Percentiles rank a stretch among this genome's conserved stretches.
Evolutionary conservation across 441 rosid species (phyloP).

Genomic region (Heliophila coronopifolia): DNA sequence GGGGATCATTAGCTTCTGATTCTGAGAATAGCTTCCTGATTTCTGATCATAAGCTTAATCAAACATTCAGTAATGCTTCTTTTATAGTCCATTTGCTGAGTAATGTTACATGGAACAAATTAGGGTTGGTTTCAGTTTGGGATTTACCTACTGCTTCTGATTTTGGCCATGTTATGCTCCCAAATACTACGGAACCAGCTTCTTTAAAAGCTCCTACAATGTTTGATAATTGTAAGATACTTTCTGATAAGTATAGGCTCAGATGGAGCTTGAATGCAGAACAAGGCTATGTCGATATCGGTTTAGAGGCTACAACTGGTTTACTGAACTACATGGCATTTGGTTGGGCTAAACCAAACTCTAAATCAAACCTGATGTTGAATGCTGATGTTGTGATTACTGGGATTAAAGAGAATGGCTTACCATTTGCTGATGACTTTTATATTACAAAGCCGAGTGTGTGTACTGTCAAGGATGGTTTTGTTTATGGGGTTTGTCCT

Average conservation of each 20-base stretch:
- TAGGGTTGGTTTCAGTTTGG: constrained; percentile 66
- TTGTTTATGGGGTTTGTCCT: constrained; percentile 79
- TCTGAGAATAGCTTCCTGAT: constrained; percentile 58
- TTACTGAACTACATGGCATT: constrained; percentile 76
- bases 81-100: constrained; percentile 45
- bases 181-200: constrained; percentile 35
- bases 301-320: constrained; percentile 65
- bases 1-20: constrained; percentile 53
- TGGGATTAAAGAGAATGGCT: constrained; percentile 63
- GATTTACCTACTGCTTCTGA: constrained; percentile 62
- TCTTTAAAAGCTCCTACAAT: constrained; percentile 40
- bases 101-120: constrained; percentile 57
- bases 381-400: constrained; percentile 75
- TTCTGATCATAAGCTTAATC: constrained; percentile 57
- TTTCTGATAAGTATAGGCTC: constrained; percentile 55
- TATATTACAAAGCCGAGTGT: constrained; percentile 63
- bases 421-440: constrained; percentile 78
- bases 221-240: constrained; percentile 72
- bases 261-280: constrained; percentile 76
- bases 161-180: constrained; percentile 68
- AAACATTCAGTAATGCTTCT: constrained; percentile 55
- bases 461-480: constrained; percentile 59
- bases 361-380: constrained; percentile 47
- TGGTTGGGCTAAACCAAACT: constrained; percentile 69
- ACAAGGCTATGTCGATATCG: constrained; percentile 57